Evolutionary conservation across 495 filamentous ascomycete genomes (phyloP).

Genomic region (Astrocystis sublimbata): DNA sequence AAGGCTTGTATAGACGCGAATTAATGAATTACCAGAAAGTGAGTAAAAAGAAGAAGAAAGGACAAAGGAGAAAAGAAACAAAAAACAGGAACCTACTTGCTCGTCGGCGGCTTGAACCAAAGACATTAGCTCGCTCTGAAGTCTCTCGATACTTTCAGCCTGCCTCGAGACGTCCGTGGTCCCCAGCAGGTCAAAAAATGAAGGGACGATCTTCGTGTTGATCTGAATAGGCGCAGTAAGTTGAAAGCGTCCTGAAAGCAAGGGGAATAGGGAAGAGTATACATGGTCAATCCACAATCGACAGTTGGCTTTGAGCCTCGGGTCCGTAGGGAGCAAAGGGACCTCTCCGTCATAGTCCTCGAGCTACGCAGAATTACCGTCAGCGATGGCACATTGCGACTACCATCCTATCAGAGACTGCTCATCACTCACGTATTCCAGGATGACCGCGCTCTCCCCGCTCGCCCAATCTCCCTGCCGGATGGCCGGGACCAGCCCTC

Average conservation of each 20-base stretch:
- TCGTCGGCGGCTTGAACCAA: slow-evolving; percentile 68
- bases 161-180: slow-evolving; percentile 68
- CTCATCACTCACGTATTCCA: slow-evolving; percentile 73
- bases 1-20: not conserved
- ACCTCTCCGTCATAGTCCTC: slow-evolving; percentile 70
- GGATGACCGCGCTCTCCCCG: slow-evolving; percentile 81
- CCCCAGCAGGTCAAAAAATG: slow-evolving; percentile 77
- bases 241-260: not conserved
- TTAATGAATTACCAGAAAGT: too few species aligned
- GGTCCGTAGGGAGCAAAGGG: slow-evolving; percentile 65
- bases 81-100: slow-evolving; percentile 26
- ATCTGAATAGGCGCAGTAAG: slow-evolving; percentile 52
- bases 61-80: too few species aligned
- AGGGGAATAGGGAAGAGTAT: slow-evolving; percentile 29
- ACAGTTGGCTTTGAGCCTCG: slow-evolving; percentile 73
- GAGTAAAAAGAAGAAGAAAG: too few species aligned
- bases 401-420: not conserved
- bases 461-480: slow-evolving; percentile 84
- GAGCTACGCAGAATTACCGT: slow-evolving; percentile 49
- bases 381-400: slow-evolving; percentile 2
- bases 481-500: slow-evolving; percentile 82
- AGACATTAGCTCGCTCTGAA: slow-evolving; percentile 68
- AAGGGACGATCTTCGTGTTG: slow-evolving; percentile 78
- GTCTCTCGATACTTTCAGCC: slow-evolving; percentile 59
- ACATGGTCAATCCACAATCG: slow-evolving; percentile 89